Conservation (phyloP, 140 eudicot species). For the Ambrosia hybrid region DNA sequence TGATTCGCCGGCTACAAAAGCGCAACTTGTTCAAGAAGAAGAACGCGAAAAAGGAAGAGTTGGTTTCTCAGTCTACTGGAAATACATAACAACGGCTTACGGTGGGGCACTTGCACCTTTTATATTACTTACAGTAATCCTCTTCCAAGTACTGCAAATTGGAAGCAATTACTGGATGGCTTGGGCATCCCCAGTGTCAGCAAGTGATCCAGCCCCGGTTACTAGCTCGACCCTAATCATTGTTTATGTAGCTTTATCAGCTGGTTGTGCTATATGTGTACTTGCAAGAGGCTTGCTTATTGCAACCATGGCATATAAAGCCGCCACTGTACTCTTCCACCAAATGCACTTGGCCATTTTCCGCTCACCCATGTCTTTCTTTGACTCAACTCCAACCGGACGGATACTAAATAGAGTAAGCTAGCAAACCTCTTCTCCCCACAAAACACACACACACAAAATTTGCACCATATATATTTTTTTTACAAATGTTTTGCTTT, state of each 20-base stretch:
- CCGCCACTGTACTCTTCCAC: constrained; percentile 62
- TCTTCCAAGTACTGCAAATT: constrained; percentile 63
- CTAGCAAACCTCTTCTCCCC: not conserved
- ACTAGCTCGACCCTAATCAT: constrained; percentile 39
- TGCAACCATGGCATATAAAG: constrained; percentile 53
- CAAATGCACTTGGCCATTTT: constrained; percentile 71
- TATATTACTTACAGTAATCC: constrained; percentile 54
- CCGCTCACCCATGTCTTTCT: constrained; percentile 88
- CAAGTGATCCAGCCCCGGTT: constrained; percentile 30
- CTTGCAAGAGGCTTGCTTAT: constrained; percentile 56
- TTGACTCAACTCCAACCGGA: constrained; percentile 82
- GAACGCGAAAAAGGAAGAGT: constrained; percentile 80
- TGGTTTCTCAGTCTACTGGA: constrained; percentile 68
- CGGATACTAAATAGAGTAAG: constrained; percentile 53
- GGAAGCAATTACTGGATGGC: constrained; percentile 96
- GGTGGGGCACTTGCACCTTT: constrained; percentile 75
- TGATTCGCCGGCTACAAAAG: constrained; percentile 25
- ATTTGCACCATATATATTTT: no score
- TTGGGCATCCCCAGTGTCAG: constrained; percentile 69
- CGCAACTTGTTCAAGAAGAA: constrained; percentile 85
- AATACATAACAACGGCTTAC: constrained; percentile 80
- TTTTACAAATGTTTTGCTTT: not conserved
- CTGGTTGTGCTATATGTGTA: constrained; percentile 69
- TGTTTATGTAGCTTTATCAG: constrained; percentile 61
- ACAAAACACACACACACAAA: not conserved